Evolutionary conservation across 345 rosid genomes (phyloP).

Genomic region (Moricandia arvensis): DNA sequence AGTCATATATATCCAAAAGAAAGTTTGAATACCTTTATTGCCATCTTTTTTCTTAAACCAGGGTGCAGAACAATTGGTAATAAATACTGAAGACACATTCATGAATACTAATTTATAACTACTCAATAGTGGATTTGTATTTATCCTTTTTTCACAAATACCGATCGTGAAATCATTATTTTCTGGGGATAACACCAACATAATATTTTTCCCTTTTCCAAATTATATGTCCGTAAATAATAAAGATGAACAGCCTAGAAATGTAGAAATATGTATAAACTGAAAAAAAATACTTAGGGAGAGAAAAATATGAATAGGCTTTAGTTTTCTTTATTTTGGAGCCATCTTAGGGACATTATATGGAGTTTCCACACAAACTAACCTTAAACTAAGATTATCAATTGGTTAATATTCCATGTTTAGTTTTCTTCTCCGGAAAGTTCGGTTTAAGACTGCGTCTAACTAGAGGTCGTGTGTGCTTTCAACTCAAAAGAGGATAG

Average conservation of each 20-base stretch:
- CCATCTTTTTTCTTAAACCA: constrained; percentile 2
- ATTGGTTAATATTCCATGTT: too few species aligned
- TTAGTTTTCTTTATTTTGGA: too few species aligned
- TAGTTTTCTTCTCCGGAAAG: not conserved
- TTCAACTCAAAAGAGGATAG: too few species aligned
- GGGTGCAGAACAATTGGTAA: constrained; percentile 5
- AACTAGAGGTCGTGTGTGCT: not conserved
- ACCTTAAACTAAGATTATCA: too few species aligned
- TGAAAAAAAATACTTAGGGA: too few species aligned
- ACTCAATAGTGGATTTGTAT: not conserved
- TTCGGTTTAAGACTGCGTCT: not conserved
- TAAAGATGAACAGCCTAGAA: too few species aligned
- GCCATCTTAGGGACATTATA: too few species aligned
- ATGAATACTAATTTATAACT: constrained; percentile 1
- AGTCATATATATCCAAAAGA: not conserved
- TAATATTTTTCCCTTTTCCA: not conserved
- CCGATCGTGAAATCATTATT: not conserved
- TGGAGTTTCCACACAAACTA: too few species aligned
- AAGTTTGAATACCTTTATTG: constrained; percentile 17
- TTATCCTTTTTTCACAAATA: not conserved
- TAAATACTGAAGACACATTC: constrained; percentile 9
- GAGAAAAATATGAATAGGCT: too few species aligned
- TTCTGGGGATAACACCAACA: not conserved
- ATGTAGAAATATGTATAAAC: too few species aligned
- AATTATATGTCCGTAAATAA: not conserved